Percentiles rank a stretch among this genome's conserved stretches.
Evolutionary conservation across 2,329 filamentous ascomycete genomes (phyloP).

Genomic region (Ophiostoma australiae): DNA sequence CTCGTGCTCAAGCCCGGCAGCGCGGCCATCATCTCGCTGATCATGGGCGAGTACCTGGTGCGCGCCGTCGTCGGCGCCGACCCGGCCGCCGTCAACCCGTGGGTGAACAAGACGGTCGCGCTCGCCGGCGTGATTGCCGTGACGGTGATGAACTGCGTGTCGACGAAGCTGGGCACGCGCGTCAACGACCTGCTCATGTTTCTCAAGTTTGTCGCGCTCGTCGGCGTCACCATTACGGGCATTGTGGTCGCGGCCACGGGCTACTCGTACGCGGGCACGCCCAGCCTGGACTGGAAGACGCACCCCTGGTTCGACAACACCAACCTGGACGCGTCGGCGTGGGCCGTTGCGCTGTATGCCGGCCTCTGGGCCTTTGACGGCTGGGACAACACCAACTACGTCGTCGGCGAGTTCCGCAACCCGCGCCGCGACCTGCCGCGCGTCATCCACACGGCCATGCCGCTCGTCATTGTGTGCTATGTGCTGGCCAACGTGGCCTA

Average conservation of each 20-base stretch:
- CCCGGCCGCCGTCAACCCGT: constrained; percentile 65
- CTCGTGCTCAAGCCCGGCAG: constrained; percentile 90
- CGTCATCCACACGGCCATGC: constrained; percentile 95
- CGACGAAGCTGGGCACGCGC: constrained; percentile 79
- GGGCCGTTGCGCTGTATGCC: constrained; percentile 91
- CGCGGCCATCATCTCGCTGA: constrained; percentile 91
- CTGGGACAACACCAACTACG: constrained; percentile 99
- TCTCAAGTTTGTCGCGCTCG: constrained; percentile 84
- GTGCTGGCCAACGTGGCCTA: constrained; percentile 88
- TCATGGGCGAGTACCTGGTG: constrained; percentile 97
- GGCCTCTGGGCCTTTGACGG: constrained; percentile 98
- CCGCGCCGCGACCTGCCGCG: constrained; percentile 83
- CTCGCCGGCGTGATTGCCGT: constrained; percentile 69
- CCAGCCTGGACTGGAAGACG: constrained; percentile 81
- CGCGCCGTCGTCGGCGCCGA: constrained; percentile 82
- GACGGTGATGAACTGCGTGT: constrained; percentile 83
- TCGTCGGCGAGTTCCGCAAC: constrained; percentile 93
- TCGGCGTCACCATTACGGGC: constrained; percentile 81
- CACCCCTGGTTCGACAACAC: constrained; percentile 86
- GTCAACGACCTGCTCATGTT: constrained; percentile 95
- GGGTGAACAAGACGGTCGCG: constrained; percentile 87
- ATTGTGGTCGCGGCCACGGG: constrained; percentile 86
- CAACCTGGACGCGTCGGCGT: constrained; percentile 70
- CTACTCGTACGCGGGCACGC: constrained; percentile 65
- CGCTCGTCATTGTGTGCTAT: constrained; percentile 85